Evolutionary conservation across 73 alveolate genomes (phyloP).

Genomic region (Uronychia binucleata): DNA sequence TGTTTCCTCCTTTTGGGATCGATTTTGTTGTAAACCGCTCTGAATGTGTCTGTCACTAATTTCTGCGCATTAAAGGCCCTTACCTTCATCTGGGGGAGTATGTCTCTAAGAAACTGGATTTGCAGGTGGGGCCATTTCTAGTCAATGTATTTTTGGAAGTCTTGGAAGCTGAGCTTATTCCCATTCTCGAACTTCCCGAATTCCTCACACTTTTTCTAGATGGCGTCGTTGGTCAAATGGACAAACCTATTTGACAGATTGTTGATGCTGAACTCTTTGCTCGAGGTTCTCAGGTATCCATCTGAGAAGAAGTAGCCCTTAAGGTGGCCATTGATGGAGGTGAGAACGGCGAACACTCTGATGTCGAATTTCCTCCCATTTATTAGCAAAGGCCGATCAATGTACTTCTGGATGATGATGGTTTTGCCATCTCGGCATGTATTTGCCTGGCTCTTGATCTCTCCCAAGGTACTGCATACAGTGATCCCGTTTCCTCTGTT

Average conservation of each 20-base stretch:
- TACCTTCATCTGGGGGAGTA: slow-evolving; percentile 62
- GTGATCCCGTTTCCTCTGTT: slow-evolving; percentile 85
- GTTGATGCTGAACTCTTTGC: slow-evolving; percentile 62
- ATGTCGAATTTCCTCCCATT: slow-evolving; percentile 77
- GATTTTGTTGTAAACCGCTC: slow-evolving; percentile 60
- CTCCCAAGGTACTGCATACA: slow-evolving; percentile 67
- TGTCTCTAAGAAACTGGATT: slow-evolving; percentile 62
- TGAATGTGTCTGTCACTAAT: slow-evolving; percentile 61
- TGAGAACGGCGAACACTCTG: slow-evolving; percentile 69
- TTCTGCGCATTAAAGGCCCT: slow-evolving; percentile 1
- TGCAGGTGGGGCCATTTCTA: slow-evolving; percentile 46
- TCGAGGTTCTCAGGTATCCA: slow-evolving; percentile 74
- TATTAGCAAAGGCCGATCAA: slow-evolving; percentile 70
- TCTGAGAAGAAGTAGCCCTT: slow-evolving; percentile 63
- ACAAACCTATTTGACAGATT: slow-evolving; percentile 55
- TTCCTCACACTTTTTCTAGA: slow-evolving; percentile 74
- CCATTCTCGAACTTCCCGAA: slow-evolving; percentile 82
- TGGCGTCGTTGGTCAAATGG: slow-evolving; percentile 84
- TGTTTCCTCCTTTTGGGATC: slow-evolving; percentile 63
- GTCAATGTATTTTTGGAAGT: slow-evolving; percentile 65
- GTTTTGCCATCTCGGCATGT: slow-evolving; percentile 37
- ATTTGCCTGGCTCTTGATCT: slow-evolving; percentile 26
- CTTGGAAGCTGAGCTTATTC: slow-evolving; percentile 73
- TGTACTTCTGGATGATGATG: slow-evolving; percentile 63
- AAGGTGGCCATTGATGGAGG: slow-evolving; percentile 47